A percentile compares a stretch with the other conserved stretches of the same genome.
Conservation (phyloP, 805 yeast genomes). For the Cyberlindnera euphorbiae region DNA sequence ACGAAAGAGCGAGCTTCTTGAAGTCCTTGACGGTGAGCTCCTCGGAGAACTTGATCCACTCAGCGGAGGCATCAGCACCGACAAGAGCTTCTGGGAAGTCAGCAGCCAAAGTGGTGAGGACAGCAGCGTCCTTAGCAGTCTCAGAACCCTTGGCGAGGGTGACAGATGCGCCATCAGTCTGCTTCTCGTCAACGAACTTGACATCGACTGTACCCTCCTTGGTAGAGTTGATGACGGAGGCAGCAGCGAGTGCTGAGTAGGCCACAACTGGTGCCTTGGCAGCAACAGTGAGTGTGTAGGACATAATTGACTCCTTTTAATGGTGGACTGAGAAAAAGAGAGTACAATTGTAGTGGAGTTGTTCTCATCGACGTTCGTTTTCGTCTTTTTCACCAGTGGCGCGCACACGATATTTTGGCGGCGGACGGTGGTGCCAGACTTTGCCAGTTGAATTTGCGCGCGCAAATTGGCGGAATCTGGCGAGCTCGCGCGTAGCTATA, state of each 20-base stretch:
- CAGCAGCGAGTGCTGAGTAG: constrained; percentile 74
- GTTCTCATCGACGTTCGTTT: too few species aligned
- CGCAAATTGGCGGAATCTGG: too few species aligned
- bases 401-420: too few species aligned
- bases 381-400: too few species aligned
- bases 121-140: constrained; percentile 37
- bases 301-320: constrained; percentile 23
- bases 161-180: constrained; percentile 44
- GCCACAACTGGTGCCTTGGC: constrained; percentile 84
- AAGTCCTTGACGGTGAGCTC: constrained; percentile 80
- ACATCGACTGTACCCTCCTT: constrained; percentile 50
- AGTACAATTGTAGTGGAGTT: too few species aligned
- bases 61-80: constrained; percentile 35
- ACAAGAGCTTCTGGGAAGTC: constrained; percentile 44
- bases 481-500: too few species aligned
- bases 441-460: too few species aligned
- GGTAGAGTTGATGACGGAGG: constrained; percentile 60
- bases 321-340: not conserved
- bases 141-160: constrained; percentile 42
- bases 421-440: too few species aligned
- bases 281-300: constrained; percentile 56
- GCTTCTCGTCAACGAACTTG: constrained; percentile 70
- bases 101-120: constrained; percentile 45
- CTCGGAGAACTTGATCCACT: constrained; percentile 65
- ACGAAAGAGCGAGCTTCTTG: constrained; percentile 71